These are phyloP conservation scores for Penicillium sp. DNA, from an alignment of 2,329 filamentous ascomycete species.

Conservation along the genomic window DNA sequence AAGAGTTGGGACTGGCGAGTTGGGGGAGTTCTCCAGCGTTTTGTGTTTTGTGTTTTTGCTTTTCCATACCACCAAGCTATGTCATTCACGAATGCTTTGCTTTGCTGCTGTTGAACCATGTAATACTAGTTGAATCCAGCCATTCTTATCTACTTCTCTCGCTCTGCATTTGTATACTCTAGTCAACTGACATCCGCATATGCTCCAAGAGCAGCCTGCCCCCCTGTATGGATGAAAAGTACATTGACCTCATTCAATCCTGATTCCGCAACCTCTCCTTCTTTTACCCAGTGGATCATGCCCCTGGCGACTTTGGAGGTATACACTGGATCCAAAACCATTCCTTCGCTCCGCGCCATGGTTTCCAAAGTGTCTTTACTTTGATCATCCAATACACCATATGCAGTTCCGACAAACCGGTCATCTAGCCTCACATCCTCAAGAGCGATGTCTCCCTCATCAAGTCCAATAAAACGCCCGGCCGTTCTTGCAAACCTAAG, in stretches of 20 bases:
- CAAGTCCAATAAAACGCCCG: slow-evolving; percentile 30
- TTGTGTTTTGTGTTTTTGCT: slow-evolving; percentile 12
- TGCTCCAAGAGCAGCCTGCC: slow-evolving; percentile 36
- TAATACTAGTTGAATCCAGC: slow-evolving; percentile 33
- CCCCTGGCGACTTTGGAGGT: slow-evolving; percentile 36
- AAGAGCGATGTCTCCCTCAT: slow-evolving; percentile 27
- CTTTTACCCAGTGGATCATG: slow-evolving; percentile 27
- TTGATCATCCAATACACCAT: slow-evolving; percentile 33
- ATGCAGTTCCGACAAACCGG: slow-evolving; percentile 33
- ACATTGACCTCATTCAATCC: slow-evolving; percentile 28
- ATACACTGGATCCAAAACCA: slow-evolving; percentile 40
- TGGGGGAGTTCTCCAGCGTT: slow-evolving; percentile 20
- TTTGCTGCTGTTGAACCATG: slow-evolving; percentile 22
- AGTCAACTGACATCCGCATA: slow-evolving; percentile 23
- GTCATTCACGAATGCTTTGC: slow-evolving; percentile 22
- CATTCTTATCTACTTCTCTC: slow-evolving; percentile 5
- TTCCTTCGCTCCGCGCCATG: slow-evolving; percentile 30
- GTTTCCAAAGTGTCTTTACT: slow-evolving; percentile 23
- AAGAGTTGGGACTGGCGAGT: slow-evolving; percentile 22
- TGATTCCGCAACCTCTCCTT: slow-evolving; percentile 22
- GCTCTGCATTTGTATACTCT: not conserved
- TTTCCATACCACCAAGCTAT: slow-evolving; percentile 18
- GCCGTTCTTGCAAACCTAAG: slow-evolving; percentile 32
- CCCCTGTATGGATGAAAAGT: slow-evolving; percentile 41
- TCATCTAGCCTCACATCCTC: slow-evolving; percentile 35